Conservation (phyloP, 352 stramenopile genomes). For the Globisporangium camurandrum region DNA sequence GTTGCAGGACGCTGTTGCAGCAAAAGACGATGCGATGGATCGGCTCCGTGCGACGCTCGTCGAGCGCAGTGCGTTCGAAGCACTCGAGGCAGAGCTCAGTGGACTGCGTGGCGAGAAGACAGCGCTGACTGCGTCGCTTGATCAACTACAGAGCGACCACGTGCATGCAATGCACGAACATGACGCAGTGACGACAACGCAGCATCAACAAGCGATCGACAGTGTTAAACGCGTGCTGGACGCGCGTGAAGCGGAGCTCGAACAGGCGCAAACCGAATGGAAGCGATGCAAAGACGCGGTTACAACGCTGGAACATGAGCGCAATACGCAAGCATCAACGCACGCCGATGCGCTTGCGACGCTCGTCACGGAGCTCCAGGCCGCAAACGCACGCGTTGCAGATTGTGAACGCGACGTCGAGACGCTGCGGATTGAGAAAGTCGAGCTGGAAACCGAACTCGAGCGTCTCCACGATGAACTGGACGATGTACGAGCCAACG, state of each 20-base stretch:
- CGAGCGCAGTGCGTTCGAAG: slow-evolving; percentile 39
- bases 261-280: slow-evolving; percentile 24
- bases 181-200: slow-evolving; percentile 20
- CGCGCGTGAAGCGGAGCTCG: slow-evolving; percentile 33
- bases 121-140: slow-evolving; percentile 32
- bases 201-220: slow-evolving; percentile 33
- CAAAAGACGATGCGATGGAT: slow-evolving; percentile 40
- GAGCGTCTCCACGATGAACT: slow-evolving; percentile 14
- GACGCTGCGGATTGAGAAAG: slow-evolving; percentile 28
- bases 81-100: slow-evolving; percentile 31
- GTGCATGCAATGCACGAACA: slow-evolving; percentile 21
- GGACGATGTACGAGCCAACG: slow-evolving; percentile 1
- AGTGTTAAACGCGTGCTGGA: slow-evolving; percentile 32
- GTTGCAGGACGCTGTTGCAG: slow-evolving; percentile 29
- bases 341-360: slow-evolving; percentile 31
- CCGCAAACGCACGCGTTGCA: slow-evolving; percentile 29
- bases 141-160: slow-evolving; percentile 31
- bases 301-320: slow-evolving; percentile 26
- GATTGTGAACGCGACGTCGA: slow-evolving; percentile 24
- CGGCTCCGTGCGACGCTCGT: slow-evolving; percentile 34
- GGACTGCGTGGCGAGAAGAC: slow-evolving; percentile 43
- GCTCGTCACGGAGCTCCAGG: slow-evolving; percentile 38
- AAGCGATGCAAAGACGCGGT: slow-evolving; percentile 28
- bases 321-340: slow-evolving; percentile 20
- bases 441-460: slow-evolving; percentile 26